phyloP scores from a whole-genome alignment of 495 filamentous ascomycete genomes.

The Recurvomyces mirabilis region DNA sequence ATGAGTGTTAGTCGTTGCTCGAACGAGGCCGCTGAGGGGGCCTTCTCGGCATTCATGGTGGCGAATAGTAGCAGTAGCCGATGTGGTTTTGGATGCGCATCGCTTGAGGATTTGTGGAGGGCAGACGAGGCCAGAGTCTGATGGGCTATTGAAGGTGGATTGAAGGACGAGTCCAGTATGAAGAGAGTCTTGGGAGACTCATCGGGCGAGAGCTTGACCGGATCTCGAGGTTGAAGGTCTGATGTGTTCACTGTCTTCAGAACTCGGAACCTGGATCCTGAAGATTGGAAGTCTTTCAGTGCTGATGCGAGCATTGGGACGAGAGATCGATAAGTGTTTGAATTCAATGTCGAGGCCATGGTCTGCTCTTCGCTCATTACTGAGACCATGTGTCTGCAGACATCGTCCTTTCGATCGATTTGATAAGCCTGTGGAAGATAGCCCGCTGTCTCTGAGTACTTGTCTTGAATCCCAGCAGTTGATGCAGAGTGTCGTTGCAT shows the following conservation, averaged over 20 bases:
- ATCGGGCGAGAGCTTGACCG: not conserved
- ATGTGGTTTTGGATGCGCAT: constrained; percentile 24
- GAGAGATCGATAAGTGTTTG: constrained; percentile 10
- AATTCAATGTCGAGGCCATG: no score
- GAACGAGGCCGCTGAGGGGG: constrained; percentile 69
- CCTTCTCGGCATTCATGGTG: constrained; percentile 89
- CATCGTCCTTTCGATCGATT: no score
- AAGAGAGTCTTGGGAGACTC: constrained; percentile 46
- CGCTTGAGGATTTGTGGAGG: constrained; percentile 32
- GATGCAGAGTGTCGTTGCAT: no score
- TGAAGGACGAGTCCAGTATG: constrained; percentile 91
- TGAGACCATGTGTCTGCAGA: no score
- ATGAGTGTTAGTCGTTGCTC: constrained; percentile 79
- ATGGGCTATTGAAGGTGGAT: constrained; percentile 81
- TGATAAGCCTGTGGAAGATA: no score
- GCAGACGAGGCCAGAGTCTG: constrained; percentile 61
- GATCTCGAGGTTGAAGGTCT: constrained; percentile 2
- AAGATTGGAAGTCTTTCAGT: constrained; percentile 16
- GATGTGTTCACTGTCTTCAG: constrained; percentile 15
- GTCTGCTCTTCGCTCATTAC: no score
- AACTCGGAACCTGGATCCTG: constrained; percentile 16
- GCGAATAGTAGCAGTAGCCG: constrained; percentile 72
- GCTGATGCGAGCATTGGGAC: constrained; percentile 9
- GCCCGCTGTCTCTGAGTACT: no score
- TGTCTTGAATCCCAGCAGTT: no score